phyloP scores from a whole-genome alignment of 1,284 basidiomycete species.

The Cerrena zonata region DNA sequence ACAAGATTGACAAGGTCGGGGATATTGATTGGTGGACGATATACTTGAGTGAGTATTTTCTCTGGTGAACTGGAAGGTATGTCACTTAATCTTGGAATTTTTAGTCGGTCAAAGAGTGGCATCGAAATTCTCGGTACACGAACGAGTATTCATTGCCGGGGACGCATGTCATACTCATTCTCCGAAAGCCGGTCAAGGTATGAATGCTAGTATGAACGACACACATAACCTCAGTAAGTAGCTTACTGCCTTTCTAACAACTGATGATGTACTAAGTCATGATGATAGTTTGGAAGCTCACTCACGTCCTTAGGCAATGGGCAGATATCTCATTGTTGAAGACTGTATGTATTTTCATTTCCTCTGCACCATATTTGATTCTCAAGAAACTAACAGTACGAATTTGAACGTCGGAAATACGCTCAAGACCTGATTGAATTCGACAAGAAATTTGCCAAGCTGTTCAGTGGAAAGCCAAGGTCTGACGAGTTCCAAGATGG shows the following conservation, averaged over 20 bases:
- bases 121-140: constrained; percentile 55
- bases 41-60: constrained; percentile 46
- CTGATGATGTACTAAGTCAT: neutral
- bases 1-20: constrained; percentile 51
- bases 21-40: constrained; percentile 77
- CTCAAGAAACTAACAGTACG: constrained; percentile 47
- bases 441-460: constrained; percentile 66
- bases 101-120: constrained; percentile 73
- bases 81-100: neutral
- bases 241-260: neutral
- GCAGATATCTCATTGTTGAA: constrained; percentile 60
- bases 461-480: constrained; percentile 74
- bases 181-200: constrained; percentile 66
- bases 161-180: constrained; percentile 84
- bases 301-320: constrained; percentile 67
- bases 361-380: neutral
- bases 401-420: constrained; percentile 66
- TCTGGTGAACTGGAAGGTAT: neutral
- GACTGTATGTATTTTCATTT: constrained; percentile 48
- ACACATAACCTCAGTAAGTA: constrained; percentile 64
- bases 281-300: constrained; percentile 65
- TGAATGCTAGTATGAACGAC: constrained; percentile 79
- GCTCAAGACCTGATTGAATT: constrained; percentile 79
- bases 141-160: constrained; percentile 77
- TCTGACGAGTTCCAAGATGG: constrained; percentile 53